Evolutionary conservation across 768 basidiomycete genomes (phyloP), one percentile per base, ranked within the genome.

Genomic region (Trametes gibbosa): DNA sequence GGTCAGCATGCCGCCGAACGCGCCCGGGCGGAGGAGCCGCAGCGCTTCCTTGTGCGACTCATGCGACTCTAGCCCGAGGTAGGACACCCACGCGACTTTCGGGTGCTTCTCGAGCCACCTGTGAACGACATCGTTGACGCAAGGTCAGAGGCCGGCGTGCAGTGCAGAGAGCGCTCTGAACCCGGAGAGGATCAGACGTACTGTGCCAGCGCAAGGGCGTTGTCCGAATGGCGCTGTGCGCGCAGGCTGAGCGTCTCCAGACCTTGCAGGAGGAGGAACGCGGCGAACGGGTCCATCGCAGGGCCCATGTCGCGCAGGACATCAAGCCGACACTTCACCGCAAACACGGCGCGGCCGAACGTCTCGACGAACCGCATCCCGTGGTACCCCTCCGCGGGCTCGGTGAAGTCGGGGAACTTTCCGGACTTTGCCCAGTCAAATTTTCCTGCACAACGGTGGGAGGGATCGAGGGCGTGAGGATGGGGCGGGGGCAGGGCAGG

Each of bases 231-330:
- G 50, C 90, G 72, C 74, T 91, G 80, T 10, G 79, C 84, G 12
- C 90, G 80, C 56, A 92, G 72, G 63, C 82, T 84, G 53, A 91
- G 81, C 4, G 89, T 92, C 74, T 92, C 90, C 21, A 91, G 76
- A 37, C 90, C 90, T 66, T 89, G 86, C 21, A 92, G 74, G 10
- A 91, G 77, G 45, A 90, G 77, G 76, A 90, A 90, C 1, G 86
- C 87, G 3, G 74, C 83, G 68, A 91, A 89, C 21, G 90, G 87
- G 71, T 87, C 87, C 66, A 90, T 61, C n/a, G 75, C 66, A 6
- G 86, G 78, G 14, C 89, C 89, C 24, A 90, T 62, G 63, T 90
- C 89, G 16, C 88, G 84, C 53, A 89, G 77, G 32, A 83, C 74
- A 69, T 81, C 82, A 3, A 83, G 67, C 39, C 90, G 83, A 16